Evolutionary conservation across 345 rosid species (phyloP).

Genomic region (Noccaea caerulescens): DNA sequence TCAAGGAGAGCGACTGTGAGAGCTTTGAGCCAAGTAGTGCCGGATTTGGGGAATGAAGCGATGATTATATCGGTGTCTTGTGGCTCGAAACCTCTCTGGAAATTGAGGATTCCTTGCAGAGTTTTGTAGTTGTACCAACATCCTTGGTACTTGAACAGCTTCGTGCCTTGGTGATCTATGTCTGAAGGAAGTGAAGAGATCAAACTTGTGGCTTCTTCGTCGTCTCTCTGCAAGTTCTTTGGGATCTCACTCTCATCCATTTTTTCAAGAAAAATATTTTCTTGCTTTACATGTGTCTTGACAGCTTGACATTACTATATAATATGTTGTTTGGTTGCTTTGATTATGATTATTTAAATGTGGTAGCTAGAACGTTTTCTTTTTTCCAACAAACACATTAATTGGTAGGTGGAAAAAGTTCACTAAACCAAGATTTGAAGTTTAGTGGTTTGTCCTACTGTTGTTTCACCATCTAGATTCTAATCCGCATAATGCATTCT

Average conservation of each 20-base stretch:
- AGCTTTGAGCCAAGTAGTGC: constrained; percentile 40
- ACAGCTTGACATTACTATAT: neutral
- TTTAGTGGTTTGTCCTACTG: too few relatives aligned
- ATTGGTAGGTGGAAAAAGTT: too few relatives aligned
- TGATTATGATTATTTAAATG: neutral
- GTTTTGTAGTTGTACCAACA: constrained; percentile 49
- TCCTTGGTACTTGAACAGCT: constrained; percentile 52
- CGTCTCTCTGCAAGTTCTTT: constrained; percentile 1
- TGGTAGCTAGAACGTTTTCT: neutral
- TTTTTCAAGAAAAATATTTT: too few relatives aligned
- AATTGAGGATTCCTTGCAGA: constrained; percentile 18
- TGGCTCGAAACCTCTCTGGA: constrained; percentile 26
- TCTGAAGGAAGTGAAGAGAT: constrained; percentile 36
- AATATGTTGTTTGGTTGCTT: neutral
- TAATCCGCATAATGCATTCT: too few relatives aligned
- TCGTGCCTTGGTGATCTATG: constrained; percentile 50
- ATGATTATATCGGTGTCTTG: constrained; percentile 29
- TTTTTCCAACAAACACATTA: too few relatives aligned
- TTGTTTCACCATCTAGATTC: too few relatives aligned
- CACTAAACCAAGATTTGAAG: too few relatives aligned
- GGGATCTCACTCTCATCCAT: constrained; percentile 21
- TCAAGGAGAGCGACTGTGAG: constrained; percentile 30
- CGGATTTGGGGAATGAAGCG: neutral
- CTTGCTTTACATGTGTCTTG: neutral
- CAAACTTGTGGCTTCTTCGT: constrained; percentile 23